Percentiles rank a stretch among this genome's conserved stretches.
phyloP scores from a whole-genome alignment of 768 basidiomycete species.

The Russula ochroleuca region DNA sequence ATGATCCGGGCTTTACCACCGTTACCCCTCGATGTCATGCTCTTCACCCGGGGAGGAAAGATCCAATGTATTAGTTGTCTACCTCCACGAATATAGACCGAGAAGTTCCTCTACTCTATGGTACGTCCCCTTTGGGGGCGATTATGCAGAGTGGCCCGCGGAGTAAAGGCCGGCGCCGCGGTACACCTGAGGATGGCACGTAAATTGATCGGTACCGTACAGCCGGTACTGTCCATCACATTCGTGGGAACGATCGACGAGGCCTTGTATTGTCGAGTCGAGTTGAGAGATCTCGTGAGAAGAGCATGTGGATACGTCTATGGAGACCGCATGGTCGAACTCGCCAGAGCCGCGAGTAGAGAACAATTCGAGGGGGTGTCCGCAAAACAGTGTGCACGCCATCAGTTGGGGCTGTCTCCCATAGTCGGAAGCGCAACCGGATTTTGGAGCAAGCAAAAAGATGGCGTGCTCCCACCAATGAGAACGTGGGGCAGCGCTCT shows the following conservation, averaged over 20 bases:
- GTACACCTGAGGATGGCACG: conserved; percentile 6
- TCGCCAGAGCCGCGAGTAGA: not conserved
- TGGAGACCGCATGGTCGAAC: not conserved
- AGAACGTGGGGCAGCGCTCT: too few species aligned
- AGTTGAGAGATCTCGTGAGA: conserved; percentile 13
- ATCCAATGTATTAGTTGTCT: conserved; percentile 23
- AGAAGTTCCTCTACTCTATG: not conserved
- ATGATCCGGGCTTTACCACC: conserved; percentile 15
- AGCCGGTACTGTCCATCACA: conserved; percentile 10
- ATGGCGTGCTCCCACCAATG: not conserved
- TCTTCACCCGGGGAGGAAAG: conserved; percentile 15
- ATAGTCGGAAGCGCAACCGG: not conserved
- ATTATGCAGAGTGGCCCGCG: conserved; percentile 1
- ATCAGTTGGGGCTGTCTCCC: not conserved
- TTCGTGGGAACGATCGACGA: conserved; percentile 25
- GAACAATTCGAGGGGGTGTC: not conserved
- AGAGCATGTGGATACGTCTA: not conserved
- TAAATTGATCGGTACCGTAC: conserved; percentile 24
- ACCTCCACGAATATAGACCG: conserved; percentile 14
- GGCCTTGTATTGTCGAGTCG: conserved; percentile 5
- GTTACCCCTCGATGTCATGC: conserved; percentile 20
- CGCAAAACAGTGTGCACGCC: not conserved
- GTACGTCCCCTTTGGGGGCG: not conserved
- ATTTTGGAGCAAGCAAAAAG: not conserved
- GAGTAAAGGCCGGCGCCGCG: conserved; percentile 11